Percentiles rank a stretch among this genome's conserved stretches.
phyloP scores from a whole-genome alignment of 805 yeast genomes.

The Cephaloascus fragrans region DNA sequence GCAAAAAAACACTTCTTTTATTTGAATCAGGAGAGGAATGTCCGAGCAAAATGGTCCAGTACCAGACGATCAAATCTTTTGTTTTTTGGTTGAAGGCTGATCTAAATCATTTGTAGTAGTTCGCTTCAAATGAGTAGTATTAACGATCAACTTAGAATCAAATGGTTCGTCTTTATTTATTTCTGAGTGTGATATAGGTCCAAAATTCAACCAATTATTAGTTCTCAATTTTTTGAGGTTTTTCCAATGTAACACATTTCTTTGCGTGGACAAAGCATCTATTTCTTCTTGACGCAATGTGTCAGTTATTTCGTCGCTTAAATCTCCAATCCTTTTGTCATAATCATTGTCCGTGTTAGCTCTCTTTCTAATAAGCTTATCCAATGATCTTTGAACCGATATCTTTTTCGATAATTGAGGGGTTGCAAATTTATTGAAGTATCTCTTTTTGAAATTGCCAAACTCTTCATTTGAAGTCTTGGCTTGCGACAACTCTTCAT shows the following conservation, averaged over 20 bases:
- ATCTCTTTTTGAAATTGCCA: conserved; percentile 13
- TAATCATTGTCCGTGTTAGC: background rate
- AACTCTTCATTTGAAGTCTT: conserved; percentile 7
- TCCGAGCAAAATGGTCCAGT: too few species aligned
- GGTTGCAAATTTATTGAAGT: conserved; percentile 30
- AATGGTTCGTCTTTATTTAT: background rate
- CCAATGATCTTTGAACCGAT: conserved; percentile 24
- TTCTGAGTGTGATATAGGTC: conserved; percentile 1
- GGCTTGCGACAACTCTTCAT: background rate
- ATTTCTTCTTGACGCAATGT: conserved; percentile 4
- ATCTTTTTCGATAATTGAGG: conserved; percentile 31
- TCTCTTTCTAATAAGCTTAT: background rate
- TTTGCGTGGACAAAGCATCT: conserved; percentile 12
- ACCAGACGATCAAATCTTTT: too few species aligned
- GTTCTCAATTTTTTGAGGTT: conserved; percentile 13
- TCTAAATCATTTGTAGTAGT: too few species aligned
- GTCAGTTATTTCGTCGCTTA: conserved; percentile 6
- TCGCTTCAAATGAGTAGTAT: too few species aligned
- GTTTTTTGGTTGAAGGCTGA: too few species aligned
- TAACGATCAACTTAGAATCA: background rate
- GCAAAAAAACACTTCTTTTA: too few species aligned
- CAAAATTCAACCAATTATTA: conserved; percentile 18
- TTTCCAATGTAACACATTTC: conserved; percentile 24
- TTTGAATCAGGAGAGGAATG: too few species aligned
- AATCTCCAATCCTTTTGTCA: conserved; percentile 4